These are phyloP conservation scores for Capsella rubella DNA, from an alignment of 441 rosid species.

Conservation along the genomic window DNA sequence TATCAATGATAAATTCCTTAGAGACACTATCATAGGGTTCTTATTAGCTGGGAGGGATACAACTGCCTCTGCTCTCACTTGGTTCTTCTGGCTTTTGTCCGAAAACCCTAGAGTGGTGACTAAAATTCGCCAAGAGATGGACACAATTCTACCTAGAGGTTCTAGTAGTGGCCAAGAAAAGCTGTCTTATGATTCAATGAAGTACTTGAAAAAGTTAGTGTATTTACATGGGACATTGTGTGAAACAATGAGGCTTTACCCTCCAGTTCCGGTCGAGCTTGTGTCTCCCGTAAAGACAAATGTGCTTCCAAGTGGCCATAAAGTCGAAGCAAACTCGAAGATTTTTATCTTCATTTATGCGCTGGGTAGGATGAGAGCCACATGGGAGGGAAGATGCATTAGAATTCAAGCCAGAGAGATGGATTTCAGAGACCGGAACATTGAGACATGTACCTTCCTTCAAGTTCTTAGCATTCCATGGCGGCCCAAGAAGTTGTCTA, in stretches of 20 bases:
- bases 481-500: slow-evolving; percentile 59
- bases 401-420: slow-evolving; percentile 49
- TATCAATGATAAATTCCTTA: slow-evolving; percentile 43
- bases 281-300: slow-evolving; percentile 28
- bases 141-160: background rate
- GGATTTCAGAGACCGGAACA: slow-evolving; percentile 43
- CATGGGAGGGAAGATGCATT: slow-evolving; percentile 45
- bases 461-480: slow-evolving; percentile 51
- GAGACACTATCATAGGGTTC: slow-evolving; percentile 47
- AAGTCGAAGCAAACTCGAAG: slow-evolving; percentile 2
- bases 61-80: slow-evolving; percentile 45
- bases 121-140: slow-evolving; percentile 43
- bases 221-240: slow-evolving; percentile 44
- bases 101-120: slow-evolving; percentile 42
- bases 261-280: slow-evolving; percentile 42
- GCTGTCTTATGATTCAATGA: too few species aligned
- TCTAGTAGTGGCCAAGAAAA: background rate
- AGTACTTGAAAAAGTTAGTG: slow-evolving; percentile 34
- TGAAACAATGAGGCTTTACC: slow-evolving; percentile 46
- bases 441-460: slow-evolving; percentile 33
- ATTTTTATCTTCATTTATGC: slow-evolving; percentile 34
- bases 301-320: slow-evolving; percentile 47
- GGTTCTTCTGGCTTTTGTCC: slow-evolving; percentile 50
- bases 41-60: slow-evolving; percentile 52
- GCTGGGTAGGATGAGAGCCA: slow-evolving; percentile 39